Evolutionary conservation across 1,284 basidiomycete species (phyloP), one percentile per base, ranked within the genome.

Genomic region (Rhodotorula sp.): DNA sequence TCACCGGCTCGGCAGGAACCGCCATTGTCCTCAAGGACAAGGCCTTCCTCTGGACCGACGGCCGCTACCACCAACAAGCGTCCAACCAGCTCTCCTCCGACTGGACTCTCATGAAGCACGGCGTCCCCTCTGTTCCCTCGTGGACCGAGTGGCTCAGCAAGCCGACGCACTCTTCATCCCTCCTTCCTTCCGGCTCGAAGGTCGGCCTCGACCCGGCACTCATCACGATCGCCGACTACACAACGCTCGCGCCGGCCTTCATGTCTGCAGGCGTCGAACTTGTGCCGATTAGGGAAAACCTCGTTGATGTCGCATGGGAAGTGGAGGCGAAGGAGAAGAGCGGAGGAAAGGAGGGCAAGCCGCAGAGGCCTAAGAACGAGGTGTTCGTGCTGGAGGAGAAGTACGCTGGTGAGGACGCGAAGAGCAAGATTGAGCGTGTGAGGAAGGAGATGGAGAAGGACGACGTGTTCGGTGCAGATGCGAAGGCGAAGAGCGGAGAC

Each of bases 141-240:
- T 75, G 71, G 71, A 70, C 70, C 48, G 71, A 73, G 20, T 67
- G 64, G 59, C 68, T 75, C 62, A 48, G 67, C 9, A 30, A 54
- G 2, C 49, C 68, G 17, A 29, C 68, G 11, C 68, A 70, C 48
- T 66, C 68, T 8, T 62, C 64, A 19, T 24, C 64, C 10, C n/a
- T 57, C 27, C 64, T 73, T 27, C 71, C 74, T 1, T 29, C 56
- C 22, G 59, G 60, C 9, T 85, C 86, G 17, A 85, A 85, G 52
- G 88, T 94, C 62, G 93, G 92, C 10, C 87, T 95, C 62, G 92
- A 95, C 81, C 85, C 92, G 0, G 86, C 85, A 6, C 81, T 94
- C 20, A 87, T 95, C 61, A 54, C 74, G 27, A 63, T 76, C 47
- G 56, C 62, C 52, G 82, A 82, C 62, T 78, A 79, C 44, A 65